Percentiles rank a stretch among this genome's conserved stretches.
phyloP scores from a whole-genome alignment of 2,329 filamentous ascomycete genomes.

The Ceratocystis harringtonii region DNA sequence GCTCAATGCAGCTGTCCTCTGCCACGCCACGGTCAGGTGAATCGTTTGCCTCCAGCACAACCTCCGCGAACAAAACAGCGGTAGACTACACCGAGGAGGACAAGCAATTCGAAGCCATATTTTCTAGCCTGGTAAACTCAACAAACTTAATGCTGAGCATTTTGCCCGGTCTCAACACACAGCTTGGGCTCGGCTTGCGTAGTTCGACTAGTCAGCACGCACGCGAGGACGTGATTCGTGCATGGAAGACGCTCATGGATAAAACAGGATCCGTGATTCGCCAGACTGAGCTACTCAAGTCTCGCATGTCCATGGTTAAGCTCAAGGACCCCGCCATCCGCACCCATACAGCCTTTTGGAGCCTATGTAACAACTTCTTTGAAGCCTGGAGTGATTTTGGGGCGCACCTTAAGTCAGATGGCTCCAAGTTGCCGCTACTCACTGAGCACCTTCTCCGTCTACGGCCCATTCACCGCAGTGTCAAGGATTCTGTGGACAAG shows the following conservation, averaged over 20 bases:
- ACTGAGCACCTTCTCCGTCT: constrained; percentile 59
- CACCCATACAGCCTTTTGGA: constrained; percentile 46
- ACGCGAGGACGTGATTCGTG: constrained; percentile 40
- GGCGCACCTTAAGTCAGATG: constrained; percentile 38
- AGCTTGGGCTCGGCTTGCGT: constrained; percentile 50
- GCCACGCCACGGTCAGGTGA: constrained; percentile 73
- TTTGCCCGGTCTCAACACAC: constrained; percentile 52
- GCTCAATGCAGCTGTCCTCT: constrained; percentile 36
- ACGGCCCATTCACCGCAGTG: constrained; percentile 64
- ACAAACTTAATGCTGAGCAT: constrained; percentile 58
- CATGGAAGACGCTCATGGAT: constrained; percentile 56
- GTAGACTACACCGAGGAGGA: constrained; percentile 63
- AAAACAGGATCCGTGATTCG: constrained; percentile 57
- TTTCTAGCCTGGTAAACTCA: constrained; percentile 56
- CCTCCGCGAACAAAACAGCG: constrained; percentile 34
- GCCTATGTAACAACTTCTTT: constrained; percentile 60
- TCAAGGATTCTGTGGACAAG: constrained; percentile 63
- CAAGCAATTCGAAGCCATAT: constrained; percentile 67
- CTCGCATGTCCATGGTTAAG: constrained; percentile 62
- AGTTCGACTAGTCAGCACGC: constrained; percentile 45
- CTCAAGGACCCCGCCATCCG: constrained; percentile 69
- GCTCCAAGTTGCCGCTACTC: constrained; percentile 37
- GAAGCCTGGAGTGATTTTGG: constrained; percentile 55
- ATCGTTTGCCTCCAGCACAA: constrained; percentile 48
- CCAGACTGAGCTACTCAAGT: constrained; percentile 57